Base-by-base conservation (phyloP, 1,284 basidiomycete species). In the Agaricales sp. region DNA sequence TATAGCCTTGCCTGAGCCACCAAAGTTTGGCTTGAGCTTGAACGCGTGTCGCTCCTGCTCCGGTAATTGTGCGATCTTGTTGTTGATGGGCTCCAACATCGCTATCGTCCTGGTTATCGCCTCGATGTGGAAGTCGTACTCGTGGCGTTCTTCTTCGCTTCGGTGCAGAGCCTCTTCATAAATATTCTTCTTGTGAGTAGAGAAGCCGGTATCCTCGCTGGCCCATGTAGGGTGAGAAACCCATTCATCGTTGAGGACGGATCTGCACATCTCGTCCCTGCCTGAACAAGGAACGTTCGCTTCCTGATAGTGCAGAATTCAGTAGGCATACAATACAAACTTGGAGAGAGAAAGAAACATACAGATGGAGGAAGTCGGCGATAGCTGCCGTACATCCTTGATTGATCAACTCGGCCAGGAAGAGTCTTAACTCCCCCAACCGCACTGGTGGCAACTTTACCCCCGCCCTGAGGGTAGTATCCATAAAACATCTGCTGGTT, bases 101-200 rank as follows among this genome's bases (percentile, higher is more conserved):
- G 81, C 77, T 58, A 98, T 95, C 4, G 95, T 97, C 46, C 93
- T 86, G 18, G 86, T 76, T 59, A 98, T 91, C n/a, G 93, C 95
- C 62, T 98, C 95, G 59, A 98, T 92, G 65, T 99, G 92, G 71
- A 96, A 99, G 66, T 98, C 95, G 64, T 98, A 99, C 66, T 98
- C 95, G 67, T 98, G 95, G 8, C 95, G 82, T 65, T 99, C 96
- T 64, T 99, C 95, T 62, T 99, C 95, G 48, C 87, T 90, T 44
- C 93, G 87, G 67, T 97, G 94, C n/a, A 98, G 76, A 0, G 94
- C 94, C 61, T 98, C 95, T 63, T 98, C 95, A 65, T 91, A 98
- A 1, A 86, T 75, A 65, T 98, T 99, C 77, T 96, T 97, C 70
- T 88, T 88, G 64, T 93, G 88, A 1, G 91, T 81, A 47, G 89